A percentile compares a stretch with the other conserved stretches of the same genome.
Conservation (phyloP, 306 rosid species). For the Mucuna pruriens region DNA sequence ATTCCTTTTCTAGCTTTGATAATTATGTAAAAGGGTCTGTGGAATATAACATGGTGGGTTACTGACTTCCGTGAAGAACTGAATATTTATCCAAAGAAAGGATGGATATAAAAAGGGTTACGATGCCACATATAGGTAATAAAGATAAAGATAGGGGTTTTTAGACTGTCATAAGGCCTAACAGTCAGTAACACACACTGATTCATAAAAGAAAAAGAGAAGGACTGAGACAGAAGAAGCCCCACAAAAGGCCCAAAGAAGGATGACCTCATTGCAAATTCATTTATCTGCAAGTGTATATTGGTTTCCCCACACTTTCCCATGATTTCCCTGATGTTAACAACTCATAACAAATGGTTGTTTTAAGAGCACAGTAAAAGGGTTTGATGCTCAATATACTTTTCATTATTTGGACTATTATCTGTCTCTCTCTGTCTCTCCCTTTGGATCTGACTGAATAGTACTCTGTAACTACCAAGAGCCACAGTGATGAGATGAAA, state of each 20-base stretch:
- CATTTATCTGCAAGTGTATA: slow-evolving; percentile 35
- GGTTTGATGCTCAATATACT: slow-evolving; percentile 36
- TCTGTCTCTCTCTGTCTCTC: slow-evolving; percentile 33
- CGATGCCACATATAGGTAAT: slow-evolving; percentile 50
- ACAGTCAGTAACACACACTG: slow-evolving; percentile 47
- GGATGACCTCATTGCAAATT: slow-evolving; percentile 54
- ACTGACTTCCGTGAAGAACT: slow-evolving; percentile 46
- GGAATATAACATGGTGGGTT: slow-evolving; percentile 37
- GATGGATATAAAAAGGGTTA: slow-evolving; percentile 32
- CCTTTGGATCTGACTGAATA: slow-evolving; percentile 39
- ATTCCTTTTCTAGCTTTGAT: slow-evolving; percentile 28
- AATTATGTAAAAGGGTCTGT: slow-evolving; percentile 25
- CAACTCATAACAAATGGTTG: slow-evolving; percentile 49
- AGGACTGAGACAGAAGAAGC: slow-evolving; percentile 28
- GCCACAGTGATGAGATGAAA: slow-evolving; percentile 36
- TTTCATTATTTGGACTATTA: slow-evolving; percentile 39
- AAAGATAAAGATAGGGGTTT: slow-evolving; percentile 38
- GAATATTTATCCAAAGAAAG: slow-evolving; percentile 52
- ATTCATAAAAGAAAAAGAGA: slow-evolving; percentile 30
- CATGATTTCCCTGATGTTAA: slow-evolving; percentile 47
- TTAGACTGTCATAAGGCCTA: slow-evolving; percentile 41
- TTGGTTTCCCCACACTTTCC: slow-evolving; percentile 46
- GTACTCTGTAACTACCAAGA: slow-evolving; percentile 42
- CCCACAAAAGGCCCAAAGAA: slow-evolving; percentile 34
- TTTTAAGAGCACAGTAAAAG: slow-evolving; percentile 46